Evolutionary conservation across 495 filamentous ascomycete species (phyloP), one percentile per base, ranked within the genome.

Genomic region (Hyaloscypha bicolor): DNA sequence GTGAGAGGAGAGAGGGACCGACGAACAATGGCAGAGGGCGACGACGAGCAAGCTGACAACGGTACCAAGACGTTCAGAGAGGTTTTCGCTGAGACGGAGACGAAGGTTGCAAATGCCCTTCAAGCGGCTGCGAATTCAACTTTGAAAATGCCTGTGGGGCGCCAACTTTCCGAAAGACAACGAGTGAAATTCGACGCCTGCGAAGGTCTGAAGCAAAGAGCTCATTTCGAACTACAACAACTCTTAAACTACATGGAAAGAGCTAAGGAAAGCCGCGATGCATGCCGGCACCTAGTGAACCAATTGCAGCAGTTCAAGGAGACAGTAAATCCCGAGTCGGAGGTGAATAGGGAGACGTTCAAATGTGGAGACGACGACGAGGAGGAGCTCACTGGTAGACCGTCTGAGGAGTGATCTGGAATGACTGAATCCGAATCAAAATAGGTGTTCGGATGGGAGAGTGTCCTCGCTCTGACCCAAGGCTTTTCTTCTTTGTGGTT

Each of bases 41-140:
- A 71, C 39, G 71, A 74, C 59, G 57, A 73, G 55, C 52, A 51
- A 48, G 37, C 63, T 72, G 52, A 72, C 14, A 16, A 30, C 1
- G n/a, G 21, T 9, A 29, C 5, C 53, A 19, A 48, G 42, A 14
- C 9, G 16, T 37, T n/a, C 67, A 76, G 45, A 35, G 71, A 52
- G 67, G 74, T 32, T 60, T 76, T 61, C 60, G 68, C 48, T 63
- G 67, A 55, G 56, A 69, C 48, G 69, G 63, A 9, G 60, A 69
- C 14, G 30, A 52, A 48, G 52, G 42, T 65, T 63, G 53, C 25
- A 64, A 55, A 55, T 55, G 64, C 29, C 58, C 39, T 58, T 33
- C 61, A 37, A 42, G 55, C 22, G 63, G 55, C 42, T 42, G 25
- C 35, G 59, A 39, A 14, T 68, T 73, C 55, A 70, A 73, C 56